Evolutionary conservation across 73 alveolate genomes (phyloP), one percentile per base, ranked within the genome.

Genomic region (Stentor roeselii): DNA sequence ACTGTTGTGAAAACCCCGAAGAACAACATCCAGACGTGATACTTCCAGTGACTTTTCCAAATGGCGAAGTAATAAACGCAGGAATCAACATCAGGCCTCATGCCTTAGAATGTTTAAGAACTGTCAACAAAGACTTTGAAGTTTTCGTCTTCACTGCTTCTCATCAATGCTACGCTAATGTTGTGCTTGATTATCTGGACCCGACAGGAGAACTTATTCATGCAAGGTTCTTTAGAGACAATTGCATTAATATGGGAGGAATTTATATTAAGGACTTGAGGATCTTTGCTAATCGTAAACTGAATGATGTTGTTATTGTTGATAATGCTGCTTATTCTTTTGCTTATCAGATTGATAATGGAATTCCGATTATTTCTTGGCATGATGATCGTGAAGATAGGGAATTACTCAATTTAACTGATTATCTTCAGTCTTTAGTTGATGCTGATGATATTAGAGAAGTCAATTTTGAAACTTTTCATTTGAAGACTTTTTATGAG

Each of bases 261-360:
- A 89, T 90, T 60, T 90, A 88, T 59, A 90, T 89, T 34, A 90
- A 90, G 76, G 95, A 90, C 58, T 77, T 90, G 30, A 61, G 95
- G 77, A 86, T 90, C 34, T 90, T 90, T 35, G 83, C 61, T 36
- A 86, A 88, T 59, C 38, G 93, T 40, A 85, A 80, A 30, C 75
- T 90, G 41, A 88, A 76, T 50, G 86, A 90, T 75, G 40, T 90
- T n/a, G 88, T 90, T 3, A 41, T 90, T 14, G 91, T 90, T 31
- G 93, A 90, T 74, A 90, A 90, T 41, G 95, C 93, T 21, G 88
- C n/a, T n/a, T n/a, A n/a, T n/a, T n/a, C 91, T 21, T 90, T 87
- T 82, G 50, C 88, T 36, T 90, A 83, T 75, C n/a, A n/a, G n/a
- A n/a, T n/a, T n/a, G n/a, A n/a, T n/a, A n/a, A n/a, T n/a, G n/a